A percentile compares a stretch with the other conserved stretches of the same genome.
Conservation (phyloP, 2,329 filamentous ascomycete species). For the Phoma sp. region DNA sequence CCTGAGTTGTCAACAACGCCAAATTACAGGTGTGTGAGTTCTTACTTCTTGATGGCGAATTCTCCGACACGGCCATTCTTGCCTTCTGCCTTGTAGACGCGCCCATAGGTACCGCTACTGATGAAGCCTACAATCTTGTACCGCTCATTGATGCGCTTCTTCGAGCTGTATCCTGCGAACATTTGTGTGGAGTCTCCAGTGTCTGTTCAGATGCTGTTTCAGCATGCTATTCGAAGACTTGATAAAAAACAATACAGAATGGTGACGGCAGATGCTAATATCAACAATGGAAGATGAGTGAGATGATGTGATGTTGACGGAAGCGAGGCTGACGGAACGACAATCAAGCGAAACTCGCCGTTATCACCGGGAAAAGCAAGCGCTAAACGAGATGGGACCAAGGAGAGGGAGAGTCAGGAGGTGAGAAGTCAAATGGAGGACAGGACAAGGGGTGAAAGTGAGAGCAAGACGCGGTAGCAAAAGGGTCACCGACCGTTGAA, state of each 20-base stretch:
- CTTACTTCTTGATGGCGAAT: constrained; percentile 96
- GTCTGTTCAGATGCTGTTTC: constrained; percentile 25
- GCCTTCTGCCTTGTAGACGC: constrained; percentile 93
- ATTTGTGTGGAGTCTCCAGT: constrained; percentile 40
- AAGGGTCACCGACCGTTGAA: constrained; percentile 48
- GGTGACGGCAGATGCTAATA: constrained; percentile 8
- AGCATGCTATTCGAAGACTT: constrained; percentile 2
- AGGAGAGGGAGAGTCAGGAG: not conserved
- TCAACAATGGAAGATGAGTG: constrained; percentile 10
- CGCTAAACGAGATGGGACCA: constrained; percentile 8
- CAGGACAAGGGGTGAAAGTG: constrained; percentile 5
- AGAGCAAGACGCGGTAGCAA: constrained; percentile 15
- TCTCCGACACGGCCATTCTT: constrained; percentile 77
- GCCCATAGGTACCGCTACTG: constrained; percentile 95
- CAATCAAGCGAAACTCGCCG: constrained; percentile 24
- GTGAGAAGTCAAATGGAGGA: constrained; percentile 6
- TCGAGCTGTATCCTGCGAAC: constrained; percentile 65
- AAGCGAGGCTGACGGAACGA: constrained; percentile 22
- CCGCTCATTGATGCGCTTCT: constrained; percentile 87
- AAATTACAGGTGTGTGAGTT: constrained; percentile 4
- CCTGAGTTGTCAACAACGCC: constrained; percentile 48
- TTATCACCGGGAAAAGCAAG: constrained; percentile 24
- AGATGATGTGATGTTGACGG: constrained; percentile 11
- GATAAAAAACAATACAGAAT: not conserved
- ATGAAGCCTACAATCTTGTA: constrained; percentile 99